Base-by-base conservation (phyloP, 2,329 filamentous ascomycete species). In the Davidsoniella eucalypti region DNA sequence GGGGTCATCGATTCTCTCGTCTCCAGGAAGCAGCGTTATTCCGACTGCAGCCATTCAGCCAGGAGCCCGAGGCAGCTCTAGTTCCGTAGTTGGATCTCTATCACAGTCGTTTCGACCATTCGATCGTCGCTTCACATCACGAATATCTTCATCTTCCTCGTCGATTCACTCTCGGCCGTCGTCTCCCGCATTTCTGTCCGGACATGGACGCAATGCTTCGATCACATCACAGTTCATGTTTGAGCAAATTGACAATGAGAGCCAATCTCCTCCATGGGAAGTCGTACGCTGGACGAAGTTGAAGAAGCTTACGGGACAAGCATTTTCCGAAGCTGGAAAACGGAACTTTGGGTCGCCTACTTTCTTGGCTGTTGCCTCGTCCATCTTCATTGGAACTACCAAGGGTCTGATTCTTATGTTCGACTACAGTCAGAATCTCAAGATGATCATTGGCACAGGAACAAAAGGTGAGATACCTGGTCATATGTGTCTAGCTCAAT, bases 361-460 rank as follows among this genome's bases (percentile, higher is more conserved):
- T 0, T 95, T 87, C 66, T 73, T 96, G 59, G 81, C 82, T 39
- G 83, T 95, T 44, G 88, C 90, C 55, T 84, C 88, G 2, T 80
- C 81, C 7, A 93, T 98, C 58, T 85, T 88, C 12, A 67, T 98
- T 49, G 92, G 92, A 23, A 98, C 93, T 0, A 85, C 87, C 3
- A 96, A 94, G 64, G 92, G 93, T 49, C 81, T 95, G 63, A 84
- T 96, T 52, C 70, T 98, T 61, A 80, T 96, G 53, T 98, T 98
- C 67, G 93, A 98, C 68, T 96, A 95, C 64, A 87, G 93, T 63
- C 92, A 98, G 65, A 92, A 84, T 57, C 69, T 96, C 52, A 95
- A 94, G 65, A 82, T 84, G 58, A 94, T 96, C 52, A 87, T 98
- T 55, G 92, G 92, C 2, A 84, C 85, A 29, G 88, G 90, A 33